phyloP scores from a whole-genome alignment of 306 rosid genomes.

The Luffa acutangula region DNA sequence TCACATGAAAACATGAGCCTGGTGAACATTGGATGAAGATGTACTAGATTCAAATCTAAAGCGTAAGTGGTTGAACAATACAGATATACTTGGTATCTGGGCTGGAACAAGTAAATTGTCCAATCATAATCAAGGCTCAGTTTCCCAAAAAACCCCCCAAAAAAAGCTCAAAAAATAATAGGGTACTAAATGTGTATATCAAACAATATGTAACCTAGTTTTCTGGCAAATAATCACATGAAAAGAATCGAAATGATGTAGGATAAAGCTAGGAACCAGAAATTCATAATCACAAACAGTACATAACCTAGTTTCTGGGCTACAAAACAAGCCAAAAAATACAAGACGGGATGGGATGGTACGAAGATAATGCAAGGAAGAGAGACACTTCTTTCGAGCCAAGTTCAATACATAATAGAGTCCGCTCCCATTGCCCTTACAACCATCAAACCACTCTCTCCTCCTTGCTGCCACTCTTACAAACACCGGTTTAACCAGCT shows the following conservation, averaged over 20 bases:
- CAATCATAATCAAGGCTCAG: background rate
- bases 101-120: background rate
- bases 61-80: background rate
- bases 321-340: background rate
- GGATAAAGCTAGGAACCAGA: background rate
- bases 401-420: background rate
- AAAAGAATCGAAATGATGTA: background rate
- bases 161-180: background rate
- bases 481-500: background rate
- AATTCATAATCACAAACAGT: background rate
- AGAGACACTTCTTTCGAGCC: background rate
- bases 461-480: background rate
- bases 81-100: background rate
- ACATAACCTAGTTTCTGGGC: background rate
- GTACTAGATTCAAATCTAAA: background rate
- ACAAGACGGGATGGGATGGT: background rate
- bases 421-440: background rate
- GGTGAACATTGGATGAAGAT: background rate
- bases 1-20: background rate
- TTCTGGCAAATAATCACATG: background rate
- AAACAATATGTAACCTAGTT: background rate
- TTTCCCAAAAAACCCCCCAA: background rate
- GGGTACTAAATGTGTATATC: background rate
- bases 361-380: background rate
- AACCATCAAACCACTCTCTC: background rate